Conservation (phyloP, 2,329 filamentous ascomycete genomes). For the Elsinoe australis region DNA sequence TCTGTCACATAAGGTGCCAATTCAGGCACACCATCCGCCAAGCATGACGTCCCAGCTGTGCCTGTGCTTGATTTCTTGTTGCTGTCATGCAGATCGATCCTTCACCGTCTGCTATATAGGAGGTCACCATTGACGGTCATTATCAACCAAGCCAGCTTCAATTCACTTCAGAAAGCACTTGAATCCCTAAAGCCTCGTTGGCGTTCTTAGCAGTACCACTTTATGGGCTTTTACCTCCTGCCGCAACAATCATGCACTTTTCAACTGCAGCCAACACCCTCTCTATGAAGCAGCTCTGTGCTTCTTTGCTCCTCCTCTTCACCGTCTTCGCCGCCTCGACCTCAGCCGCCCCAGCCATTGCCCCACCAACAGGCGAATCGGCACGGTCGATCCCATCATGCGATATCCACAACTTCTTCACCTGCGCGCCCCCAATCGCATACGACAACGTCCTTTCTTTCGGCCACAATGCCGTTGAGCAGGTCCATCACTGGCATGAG, state of each 20-base stretch:
- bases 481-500: not conserved
- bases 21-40: too few relatives aligned
- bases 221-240: too few relatives aligned
- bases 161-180: too few relatives aligned
- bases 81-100: slow-evolving; percentile 1
- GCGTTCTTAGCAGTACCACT: too few relatives aligned
- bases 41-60: slow-evolving; percentile 5
- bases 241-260: too few relatives aligned
- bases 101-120: not conserved
- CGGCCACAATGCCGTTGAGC: not conserved
- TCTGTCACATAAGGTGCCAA: not conserved
- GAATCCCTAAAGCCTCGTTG: too few relatives aligned
- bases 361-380: not conserved
- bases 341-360: not conserved
- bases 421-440: not conserved
- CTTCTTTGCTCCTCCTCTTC: not conserved
- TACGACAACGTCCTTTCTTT: slow-evolving; percentile 6
- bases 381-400: not conserved
- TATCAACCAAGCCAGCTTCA: too few relatives aligned
- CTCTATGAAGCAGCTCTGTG: not conserved
- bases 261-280: not conserved
- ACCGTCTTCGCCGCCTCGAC: not conserved
- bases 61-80: not conserved
- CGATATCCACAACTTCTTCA: not conserved
- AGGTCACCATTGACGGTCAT: too few relatives aligned